Conservation (phyloP, 2,329 filamentous ascomycete species). For the Fusarium clavum region DNA sequence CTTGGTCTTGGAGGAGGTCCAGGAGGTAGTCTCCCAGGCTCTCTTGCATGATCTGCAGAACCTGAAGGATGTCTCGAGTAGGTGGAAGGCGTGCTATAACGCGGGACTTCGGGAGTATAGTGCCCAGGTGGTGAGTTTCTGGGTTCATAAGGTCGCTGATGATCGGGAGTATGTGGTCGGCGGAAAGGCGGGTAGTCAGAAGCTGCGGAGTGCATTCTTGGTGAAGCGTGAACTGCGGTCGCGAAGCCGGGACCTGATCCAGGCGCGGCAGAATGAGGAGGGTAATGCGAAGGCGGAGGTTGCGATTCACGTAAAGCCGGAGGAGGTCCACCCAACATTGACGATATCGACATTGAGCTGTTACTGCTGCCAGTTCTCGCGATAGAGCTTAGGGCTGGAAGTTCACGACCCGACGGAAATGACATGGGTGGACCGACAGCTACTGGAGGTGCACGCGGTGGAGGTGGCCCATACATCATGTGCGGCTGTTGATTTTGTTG, state of each 20-base stretch:
- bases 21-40: constrained; percentile 53
- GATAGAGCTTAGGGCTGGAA: constrained; percentile 64
- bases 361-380: constrained; percentile 59
- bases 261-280: constrained; percentile 55
- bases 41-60: constrained; percentile 58
- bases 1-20: constrained; percentile 61
- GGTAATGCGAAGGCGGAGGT: constrained; percentile 56
- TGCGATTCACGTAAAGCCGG: constrained; percentile 57
- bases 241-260: constrained; percentile 60
- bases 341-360: constrained; percentile 71
- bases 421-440: constrained; percentile 58
- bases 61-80: constrained; percentile 65
- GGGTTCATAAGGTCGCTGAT: constrained; percentile 65
- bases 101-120: constrained; percentile 68
- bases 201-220: constrained; percentile 64
- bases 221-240: constrained; percentile 65
- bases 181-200: constrained; percentile 72
- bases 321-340: constrained; percentile 67
- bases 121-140: constrained; percentile 63
- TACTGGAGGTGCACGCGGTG: constrained; percentile 58
- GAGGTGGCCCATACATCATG: constrained; percentile 59
- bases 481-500: constrained; percentile 48
- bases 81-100: constrained; percentile 69
- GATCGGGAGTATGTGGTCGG: constrained; percentile 80
- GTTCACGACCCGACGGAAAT: constrained; percentile 63